These are phyloP conservation scores for Cutaneotrichosporon arboriforme DNA, from an alignment of 1,284 basidiomycete genomes.

Conservation along the genomic window DNA sequence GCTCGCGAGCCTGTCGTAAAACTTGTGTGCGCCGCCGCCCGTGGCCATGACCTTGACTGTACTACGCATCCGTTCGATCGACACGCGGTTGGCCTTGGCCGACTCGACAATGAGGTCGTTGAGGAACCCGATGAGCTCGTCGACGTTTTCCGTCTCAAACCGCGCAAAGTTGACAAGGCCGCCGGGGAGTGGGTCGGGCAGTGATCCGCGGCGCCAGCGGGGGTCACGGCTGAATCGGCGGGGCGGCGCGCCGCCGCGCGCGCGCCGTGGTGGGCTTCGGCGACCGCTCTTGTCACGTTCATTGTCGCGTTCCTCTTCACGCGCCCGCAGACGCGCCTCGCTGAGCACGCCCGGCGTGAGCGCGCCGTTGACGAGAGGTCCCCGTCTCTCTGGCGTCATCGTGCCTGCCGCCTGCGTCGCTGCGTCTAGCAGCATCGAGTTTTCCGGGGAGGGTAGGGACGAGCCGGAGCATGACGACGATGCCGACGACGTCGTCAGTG, in stretches of 20 bases:
- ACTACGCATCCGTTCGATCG: slow-evolving; percentile 82
- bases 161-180: slow-evolving; percentile 97
- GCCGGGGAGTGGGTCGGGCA: slow-evolving; percentile 77
- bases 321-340: slow-evolving; percentile 11
- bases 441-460: slow-evolving; percentile 28
- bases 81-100: slow-evolving; percentile 80
- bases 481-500: slow-evolving; percentile 27
- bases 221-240: slow-evolving; percentile 49
- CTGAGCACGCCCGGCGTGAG: slow-evolving; percentile 62
- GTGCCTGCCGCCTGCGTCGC: not conserved
- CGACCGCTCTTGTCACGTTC: slow-evolving; percentile 24
- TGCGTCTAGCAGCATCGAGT: slow-evolving; percentile 15
- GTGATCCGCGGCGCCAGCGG: slow-evolving; percentile 62
- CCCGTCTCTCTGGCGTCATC: slow-evolving; percentile 42
- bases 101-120: slow-evolving; percentile 79
- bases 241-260: not conserved
- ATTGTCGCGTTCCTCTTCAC: slow-evolving; percentile 35
- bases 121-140: slow-evolving; percentile 81
- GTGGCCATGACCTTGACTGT: slow-evolving; percentile 98
- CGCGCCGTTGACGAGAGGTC: slow-evolving; percentile 59
- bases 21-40: slow-evolving; percentile 92
- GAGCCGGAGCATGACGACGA: slow-evolving; percentile 14
- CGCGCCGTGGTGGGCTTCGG: slow-evolving; percentile 44
- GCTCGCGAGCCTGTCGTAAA: slow-evolving; percentile 73
- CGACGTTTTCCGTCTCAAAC: slow-evolving; percentile 88